Evolutionary conservation across 139 green algal genomes (phyloP).

Genomic region (Ostreobium quekettii): DNA sequence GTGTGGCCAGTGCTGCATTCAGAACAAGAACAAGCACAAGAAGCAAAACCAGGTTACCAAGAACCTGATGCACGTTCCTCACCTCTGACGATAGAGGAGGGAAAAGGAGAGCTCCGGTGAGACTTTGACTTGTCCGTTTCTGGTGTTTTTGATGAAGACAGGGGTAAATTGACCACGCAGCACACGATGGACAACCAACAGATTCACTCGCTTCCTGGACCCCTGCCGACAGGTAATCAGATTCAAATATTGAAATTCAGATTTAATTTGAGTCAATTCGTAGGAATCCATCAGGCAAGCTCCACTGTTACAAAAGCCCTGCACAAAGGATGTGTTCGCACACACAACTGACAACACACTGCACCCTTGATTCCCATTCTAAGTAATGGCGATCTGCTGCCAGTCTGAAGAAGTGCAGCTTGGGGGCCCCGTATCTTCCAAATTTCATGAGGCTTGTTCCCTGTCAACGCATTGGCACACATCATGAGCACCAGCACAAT

Average conservation of each 20-base stretch:
- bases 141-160: conserved; percentile 10
- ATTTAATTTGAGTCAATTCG: background rate
- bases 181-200: background rate
- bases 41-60: background rate
- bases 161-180: conserved; percentile 8
- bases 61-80: background rate
- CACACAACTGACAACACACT: too few relatives aligned
- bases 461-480: background rate
- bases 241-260: background rate
- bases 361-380: conserved; percentile 9
- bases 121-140: background rate
- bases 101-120: conserved; percentile 2
- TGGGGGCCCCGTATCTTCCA: background rate
- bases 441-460: conserved; percentile 11
- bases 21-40: too few relatives aligned
- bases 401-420: conserved; percentile 17
- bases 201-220: background rate
- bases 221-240: background rate
- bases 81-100: conserved; percentile 12
- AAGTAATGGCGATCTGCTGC: background rate
- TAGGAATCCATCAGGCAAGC: background rate
- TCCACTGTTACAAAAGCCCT: background rate
- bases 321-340: too few relatives aligned
- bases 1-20: too few relatives aligned
- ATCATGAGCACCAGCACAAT: background rate